A percentile compares a stretch with the other conserved stretches of the same genome.
These are phyloP conservation scores for Lachancea fermentati DNA, from an alignment of 805 yeast genomes.

Conservation along the genomic window DNA sequence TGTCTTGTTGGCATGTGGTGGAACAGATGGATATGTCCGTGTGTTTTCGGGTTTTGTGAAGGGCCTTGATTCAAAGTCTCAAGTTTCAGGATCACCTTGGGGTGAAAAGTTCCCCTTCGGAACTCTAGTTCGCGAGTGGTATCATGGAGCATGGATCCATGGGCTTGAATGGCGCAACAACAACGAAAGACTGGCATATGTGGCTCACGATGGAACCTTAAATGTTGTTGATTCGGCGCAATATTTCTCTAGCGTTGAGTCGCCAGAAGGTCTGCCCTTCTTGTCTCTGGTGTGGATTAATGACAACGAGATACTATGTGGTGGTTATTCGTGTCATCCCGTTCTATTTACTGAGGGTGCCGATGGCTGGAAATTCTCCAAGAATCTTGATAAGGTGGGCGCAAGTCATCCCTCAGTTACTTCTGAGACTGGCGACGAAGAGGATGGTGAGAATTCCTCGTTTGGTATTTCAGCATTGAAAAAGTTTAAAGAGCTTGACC, in stretches of 20 bases:
- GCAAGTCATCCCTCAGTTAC: constrained; percentile 8
- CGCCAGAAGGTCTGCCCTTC: constrained; percentile 61
- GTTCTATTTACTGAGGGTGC: constrained; percentile 70
- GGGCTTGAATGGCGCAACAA: constrained; percentile 80
- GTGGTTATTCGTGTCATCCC: constrained; percentile 91
- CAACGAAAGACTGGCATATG: constrained; percentile 74
- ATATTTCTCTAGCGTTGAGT: constrained; percentile 18
- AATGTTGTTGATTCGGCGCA: constrained; percentile 59
- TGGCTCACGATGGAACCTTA: constrained; percentile 81
- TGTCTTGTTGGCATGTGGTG: constrained; percentile 82
- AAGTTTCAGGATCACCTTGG: constrained; percentile 63
- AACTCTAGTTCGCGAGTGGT: constrained; percentile 43
- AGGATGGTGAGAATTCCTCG: constrained; percentile 43
- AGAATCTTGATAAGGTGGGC: constrained; percentile 49
- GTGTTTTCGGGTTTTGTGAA: constrained; percentile 87
- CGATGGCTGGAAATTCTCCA: constrained; percentile 56
- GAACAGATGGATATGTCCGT: constrained; percentile 88
- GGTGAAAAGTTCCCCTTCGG: constrained; percentile 95
- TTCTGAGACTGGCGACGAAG: constrained; percentile 39
- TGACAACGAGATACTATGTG: constrained; percentile 68
- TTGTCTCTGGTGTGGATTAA: constrained; percentile 64
- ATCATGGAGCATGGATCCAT: constrained; percentile 85
- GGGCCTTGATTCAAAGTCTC: constrained; percentile 67
- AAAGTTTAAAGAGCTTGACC: constrained; percentile 92
- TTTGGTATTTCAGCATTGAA: constrained; percentile 73